Evolutionary conservation across 2,329 filamentous ascomycete species (phyloP).

Genomic region (Fusarium solani-melongenae): DNA sequence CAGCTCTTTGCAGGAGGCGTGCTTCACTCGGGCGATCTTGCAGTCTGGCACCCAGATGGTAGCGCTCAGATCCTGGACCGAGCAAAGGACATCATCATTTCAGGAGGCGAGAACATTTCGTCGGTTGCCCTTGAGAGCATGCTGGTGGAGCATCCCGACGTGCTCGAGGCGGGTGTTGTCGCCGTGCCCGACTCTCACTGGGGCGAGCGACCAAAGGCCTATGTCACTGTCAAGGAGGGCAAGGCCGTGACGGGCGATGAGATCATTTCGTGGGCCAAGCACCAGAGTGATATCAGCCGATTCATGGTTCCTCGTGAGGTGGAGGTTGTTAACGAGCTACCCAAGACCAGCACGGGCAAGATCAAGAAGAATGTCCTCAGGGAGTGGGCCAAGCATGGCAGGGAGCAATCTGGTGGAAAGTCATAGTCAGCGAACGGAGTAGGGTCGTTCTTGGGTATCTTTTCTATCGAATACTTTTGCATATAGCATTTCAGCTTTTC

Average conservation of each 20-base stretch:
- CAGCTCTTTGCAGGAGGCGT: constrained; percentile 91
- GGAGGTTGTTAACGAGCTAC: constrained; percentile 86
- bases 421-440: background rate
- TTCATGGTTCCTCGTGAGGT: constrained; percentile 86
- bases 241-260: constrained; percentile 63
- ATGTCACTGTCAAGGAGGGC: constrained; percentile 82
- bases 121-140: constrained; percentile 92
- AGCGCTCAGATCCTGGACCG: constrained; percentile 92
- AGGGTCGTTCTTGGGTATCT: background rate
- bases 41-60: constrained; percentile 92
- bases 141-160: constrained; percentile 86
- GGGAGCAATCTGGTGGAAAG: constrained; percentile 13
- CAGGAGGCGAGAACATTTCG: constrained; percentile 96
- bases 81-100: constrained; percentile 98
- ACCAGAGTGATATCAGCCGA: constrained; percentile 81
- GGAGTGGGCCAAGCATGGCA: constrained; percentile 73
- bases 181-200: constrained; percentile 89
- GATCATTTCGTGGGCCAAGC: constrained; percentile 87
- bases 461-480: background rate
- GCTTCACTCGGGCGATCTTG: constrained; percentile 89
- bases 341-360: constrained; percentile 98
- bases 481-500: constrained; percentile 3
- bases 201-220: constrained; percentile 97
- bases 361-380: constrained; percentile 93
- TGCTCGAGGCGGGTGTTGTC: constrained; percentile 92